Evolutionary conservation across 2,329 filamentous ascomycete species (phyloP).

Genomic region (Thyridium curvatum): DNA sequence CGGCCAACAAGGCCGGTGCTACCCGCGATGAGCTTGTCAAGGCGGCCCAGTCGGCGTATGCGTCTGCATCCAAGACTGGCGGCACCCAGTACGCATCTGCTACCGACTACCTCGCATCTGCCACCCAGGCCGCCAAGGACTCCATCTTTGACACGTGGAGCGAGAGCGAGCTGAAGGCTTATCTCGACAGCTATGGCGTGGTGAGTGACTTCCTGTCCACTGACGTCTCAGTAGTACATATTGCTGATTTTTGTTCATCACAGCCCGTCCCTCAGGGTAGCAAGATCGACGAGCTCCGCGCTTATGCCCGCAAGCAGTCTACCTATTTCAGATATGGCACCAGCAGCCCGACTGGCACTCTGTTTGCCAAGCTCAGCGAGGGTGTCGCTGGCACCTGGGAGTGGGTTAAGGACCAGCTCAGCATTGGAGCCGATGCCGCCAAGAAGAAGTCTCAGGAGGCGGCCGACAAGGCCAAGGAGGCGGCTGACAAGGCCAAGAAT

Average conservation of each 20-base stretch:
- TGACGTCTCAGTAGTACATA: slow-evolving; percentile 3
- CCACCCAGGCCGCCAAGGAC: slow-evolving; percentile 60
- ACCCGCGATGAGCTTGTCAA: slow-evolving; percentile 69
- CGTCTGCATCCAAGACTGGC: slow-evolving; percentile 51
- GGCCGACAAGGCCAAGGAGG: slow-evolving; percentile 32
- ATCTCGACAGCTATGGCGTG: slow-evolving; percentile 74
- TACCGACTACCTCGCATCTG: slow-evolving; percentile 62
- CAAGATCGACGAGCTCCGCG: slow-evolving; percentile 62
- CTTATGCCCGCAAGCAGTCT: slow-evolving; percentile 64
- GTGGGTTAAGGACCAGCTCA: slow-evolving; percentile 45
- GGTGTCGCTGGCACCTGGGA: slow-evolving; percentile 39
- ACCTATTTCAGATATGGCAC: slow-evolving; percentile 76
- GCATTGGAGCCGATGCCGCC: slow-evolving; percentile 39
- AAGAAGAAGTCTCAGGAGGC: slow-evolving; percentile 37
- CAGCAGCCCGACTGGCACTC: slow-evolving; percentile 55
- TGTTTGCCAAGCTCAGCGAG: slow-evolving; percentile 58
- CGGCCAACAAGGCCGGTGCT: slow-evolving; percentile 54
- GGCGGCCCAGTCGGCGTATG: slow-evolving; percentile 55
- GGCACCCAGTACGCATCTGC: slow-evolving; percentile 57
- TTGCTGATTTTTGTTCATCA: slow-evolving; percentile 13
- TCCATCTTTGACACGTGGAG: slow-evolving; percentile 68
- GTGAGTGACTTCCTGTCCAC: slow-evolving; percentile 23
- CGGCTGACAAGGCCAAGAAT: slow-evolving; percentile 31
- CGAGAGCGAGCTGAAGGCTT: slow-evolving; percentile 67
- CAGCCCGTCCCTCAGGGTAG: slow-evolving; percentile 57